Evolutionary conservation across 2,329 filamentous ascomycete species (phyloP).

Genomic region (Aquanectria penicillioides): DNA sequence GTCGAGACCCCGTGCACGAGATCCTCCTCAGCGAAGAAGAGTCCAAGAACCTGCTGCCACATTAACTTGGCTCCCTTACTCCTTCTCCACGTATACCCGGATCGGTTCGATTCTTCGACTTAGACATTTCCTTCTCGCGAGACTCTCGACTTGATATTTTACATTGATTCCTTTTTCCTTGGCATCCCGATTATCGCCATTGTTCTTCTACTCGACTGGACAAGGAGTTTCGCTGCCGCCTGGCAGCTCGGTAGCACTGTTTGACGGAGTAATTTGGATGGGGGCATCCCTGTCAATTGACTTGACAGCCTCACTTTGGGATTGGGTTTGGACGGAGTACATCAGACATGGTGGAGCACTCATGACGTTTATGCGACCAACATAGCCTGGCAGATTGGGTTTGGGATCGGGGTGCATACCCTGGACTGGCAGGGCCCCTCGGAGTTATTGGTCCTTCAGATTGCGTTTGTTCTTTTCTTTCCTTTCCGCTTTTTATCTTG

Average conservation of each 20-base stretch:
- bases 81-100: constrained; percentile 29
- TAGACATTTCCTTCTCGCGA: constrained; percentile 44
- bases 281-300: constrained; percentile 34
- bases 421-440: constrained; percentile 27
- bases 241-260: constrained; percentile 27
- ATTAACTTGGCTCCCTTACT: constrained; percentile 52
- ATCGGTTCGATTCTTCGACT: constrained; percentile 29
- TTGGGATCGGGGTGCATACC: constrained; percentile 29
- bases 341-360: constrained; percentile 38
- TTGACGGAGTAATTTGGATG: constrained; percentile 37
- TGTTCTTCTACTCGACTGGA: constrained; percentile 15
- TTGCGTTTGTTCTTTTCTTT: constrained; percentile 18
- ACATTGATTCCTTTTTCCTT: constrained; percentile 22
- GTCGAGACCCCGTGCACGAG: constrained; percentile 80
- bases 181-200: constrained; percentile 34
- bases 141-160: constrained; percentile 32
- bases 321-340: constrained; percentile 40
- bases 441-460: constrained; percentile 22
- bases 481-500: constrained; percentile 3
- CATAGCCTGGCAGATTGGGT: constrained; percentile 26
- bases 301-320: constrained; percentile 40
- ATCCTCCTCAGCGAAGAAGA: constrained; percentile 83
- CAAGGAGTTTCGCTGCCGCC: constrained; percentile 16
- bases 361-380: constrained; percentile 30
- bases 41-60: constrained; percentile 72